These are phyloP conservation scores for Penicillium oxalicum DNA, from an alignment of 2,329 filamentous ascomycete species.

Conservation along the genomic window DNA sequence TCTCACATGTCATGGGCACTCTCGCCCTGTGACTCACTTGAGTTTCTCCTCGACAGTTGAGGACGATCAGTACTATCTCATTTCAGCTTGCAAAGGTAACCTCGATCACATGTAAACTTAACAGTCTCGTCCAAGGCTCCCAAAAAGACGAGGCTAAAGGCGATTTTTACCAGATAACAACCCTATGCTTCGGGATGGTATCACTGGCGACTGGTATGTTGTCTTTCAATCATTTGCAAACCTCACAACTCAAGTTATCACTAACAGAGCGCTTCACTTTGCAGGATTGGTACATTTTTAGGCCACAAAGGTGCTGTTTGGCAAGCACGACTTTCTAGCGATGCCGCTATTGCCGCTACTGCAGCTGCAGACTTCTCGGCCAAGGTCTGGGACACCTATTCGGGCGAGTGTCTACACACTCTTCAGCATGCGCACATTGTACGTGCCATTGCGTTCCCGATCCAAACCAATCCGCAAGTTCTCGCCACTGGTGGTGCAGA, in stretches of 20 bases:
- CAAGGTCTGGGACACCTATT: constrained; percentile 96
- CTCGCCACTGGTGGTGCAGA: constrained; percentile 92
- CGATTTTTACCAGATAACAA: constrained; percentile 66
- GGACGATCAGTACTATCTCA: constrained; percentile 81
- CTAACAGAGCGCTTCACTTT: background rate
- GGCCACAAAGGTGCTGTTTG: constrained; percentile 98
- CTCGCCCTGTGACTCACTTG: constrained; percentile 83
- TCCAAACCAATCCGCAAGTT: constrained; percentile 68
- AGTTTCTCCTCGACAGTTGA: constrained; percentile 80
- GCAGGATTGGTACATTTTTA: constrained; percentile 88
- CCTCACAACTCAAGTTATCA: background rate
- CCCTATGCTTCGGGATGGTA: constrained; percentile 93
- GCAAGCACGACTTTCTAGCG: constrained; percentile 85
- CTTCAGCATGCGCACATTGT: constrained; percentile 94
- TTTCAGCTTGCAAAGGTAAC: constrained; percentile 86
- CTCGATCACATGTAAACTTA: background rate
- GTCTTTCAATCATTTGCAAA: background rate
- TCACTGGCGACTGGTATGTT: constrained; percentile 82
- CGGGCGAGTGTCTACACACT: constrained; percentile 79
- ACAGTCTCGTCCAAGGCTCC: background rate
- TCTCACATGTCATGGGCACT: constrained; percentile 90
- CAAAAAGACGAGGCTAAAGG: constrained; percentile 2
- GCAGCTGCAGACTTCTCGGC: constrained; percentile 94
- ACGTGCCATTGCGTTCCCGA: constrained; percentile 82
- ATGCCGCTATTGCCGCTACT: constrained; percentile 82